Percentiles rank a stretch among this genome's conserved stretches.
Conservation (phyloP, 164 flowering plant species). For the Vitis rotundifolia region DNA sequence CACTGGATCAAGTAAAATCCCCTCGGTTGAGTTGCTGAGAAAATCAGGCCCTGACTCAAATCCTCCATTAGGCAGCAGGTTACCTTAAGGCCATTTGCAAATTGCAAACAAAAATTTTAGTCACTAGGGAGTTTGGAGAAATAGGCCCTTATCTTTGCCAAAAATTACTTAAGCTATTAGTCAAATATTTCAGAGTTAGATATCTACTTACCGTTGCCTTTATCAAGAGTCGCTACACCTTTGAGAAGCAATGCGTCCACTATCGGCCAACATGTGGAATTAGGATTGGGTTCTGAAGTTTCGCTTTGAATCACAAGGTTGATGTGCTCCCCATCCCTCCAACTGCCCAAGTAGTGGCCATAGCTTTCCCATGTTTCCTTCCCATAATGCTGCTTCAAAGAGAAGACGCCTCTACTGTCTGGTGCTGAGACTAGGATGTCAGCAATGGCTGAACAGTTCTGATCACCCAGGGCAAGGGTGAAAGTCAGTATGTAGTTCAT, state of each 20-base stretch:
- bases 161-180: too few species aligned
- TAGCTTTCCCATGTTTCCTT: constrained; percentile 39
- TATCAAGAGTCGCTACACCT: constrained; percentile 14
- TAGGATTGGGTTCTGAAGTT: constrained; percentile 23
- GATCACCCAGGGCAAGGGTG: constrained; percentile 28
- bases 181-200: background rate
- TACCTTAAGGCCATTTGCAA: constrained; percentile 18
- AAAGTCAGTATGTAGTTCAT: constrained; percentile 37
- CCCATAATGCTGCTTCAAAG: constrained; percentile 28
- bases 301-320: constrained; percentile 41
- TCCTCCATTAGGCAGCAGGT: constrained; percentile 36
- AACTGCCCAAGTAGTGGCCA: constrained; percentile 39
- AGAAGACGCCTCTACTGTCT: constrained; percentile 22
- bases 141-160: too few species aligned
- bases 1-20: constrained; percentile 41
- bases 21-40: constrained; percentile 32
- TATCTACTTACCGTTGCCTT: constrained; percentile 23
- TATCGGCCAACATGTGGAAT: constrained; percentile 43
- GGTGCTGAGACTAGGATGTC: constrained; percentile 30
- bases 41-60: constrained; percentile 50
- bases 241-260: constrained; percentile 34
- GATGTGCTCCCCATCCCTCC: constrained; percentile 28
- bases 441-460: constrained; percentile 30
- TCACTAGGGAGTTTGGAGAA: background rate
- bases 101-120: background rate